A percentile compares a stretch with the other conserved stretches of the same genome.
These are phyloP conservation scores for Nemania serpens DNA, from an alignment of 2,329 filamentous ascomycete species.

Conservation along the genomic window DNA sequence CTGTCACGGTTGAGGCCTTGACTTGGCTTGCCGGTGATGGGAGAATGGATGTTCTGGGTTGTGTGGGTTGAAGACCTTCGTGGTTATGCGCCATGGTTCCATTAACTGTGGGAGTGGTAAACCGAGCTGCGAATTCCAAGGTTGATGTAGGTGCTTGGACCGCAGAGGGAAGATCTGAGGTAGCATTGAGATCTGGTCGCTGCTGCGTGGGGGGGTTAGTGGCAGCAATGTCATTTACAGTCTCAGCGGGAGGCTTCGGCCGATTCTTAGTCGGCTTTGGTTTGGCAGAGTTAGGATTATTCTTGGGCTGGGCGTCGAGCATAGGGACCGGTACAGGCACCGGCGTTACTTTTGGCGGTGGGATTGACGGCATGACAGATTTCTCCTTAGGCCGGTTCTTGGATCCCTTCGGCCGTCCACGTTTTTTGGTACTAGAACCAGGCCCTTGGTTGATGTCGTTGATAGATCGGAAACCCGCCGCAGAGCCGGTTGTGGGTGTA, in stretches of 20 bases:
- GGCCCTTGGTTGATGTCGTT: conserved; percentile 35
- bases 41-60: conserved; percentile 15
- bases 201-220: conserved; percentile 15
- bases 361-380: conserved; percentile 25
- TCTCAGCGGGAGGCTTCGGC: conserved; percentile 31
- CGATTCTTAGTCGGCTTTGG: conserved; percentile 48
- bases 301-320: conserved; percentile 38
- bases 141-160: conserved; percentile 20
- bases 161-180: conserved; percentile 12
- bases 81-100: conserved; percentile 28
- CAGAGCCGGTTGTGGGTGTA: conserved; percentile 35
- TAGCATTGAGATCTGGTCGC: conserved; percentile 18
- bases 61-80: conserved; percentile 18
- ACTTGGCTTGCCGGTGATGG: conserved; percentile 35
- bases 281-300: conserved; percentile 40
- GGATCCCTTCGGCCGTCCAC: conserved; percentile 58
- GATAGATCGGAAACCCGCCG: conserved; percentile 40
- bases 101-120: conserved; percentile 26
- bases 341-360: conserved; percentile 40
- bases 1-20: conserved; percentile 39
- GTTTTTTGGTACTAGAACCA: conserved; percentile 43
- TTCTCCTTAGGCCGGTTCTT: conserved; percentile 53
- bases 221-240: conserved; percentile 18
- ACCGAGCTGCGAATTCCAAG: conserved; percentile 23
- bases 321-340: conserved; percentile 39